A percentile compares a stretch with the other conserved stretches of the same genome.
These are phyloP conservation scores for Blastobotrys chiropterorum DNA, from an alignment of 805 yeast species.

Conservation along the genomic window DNA sequence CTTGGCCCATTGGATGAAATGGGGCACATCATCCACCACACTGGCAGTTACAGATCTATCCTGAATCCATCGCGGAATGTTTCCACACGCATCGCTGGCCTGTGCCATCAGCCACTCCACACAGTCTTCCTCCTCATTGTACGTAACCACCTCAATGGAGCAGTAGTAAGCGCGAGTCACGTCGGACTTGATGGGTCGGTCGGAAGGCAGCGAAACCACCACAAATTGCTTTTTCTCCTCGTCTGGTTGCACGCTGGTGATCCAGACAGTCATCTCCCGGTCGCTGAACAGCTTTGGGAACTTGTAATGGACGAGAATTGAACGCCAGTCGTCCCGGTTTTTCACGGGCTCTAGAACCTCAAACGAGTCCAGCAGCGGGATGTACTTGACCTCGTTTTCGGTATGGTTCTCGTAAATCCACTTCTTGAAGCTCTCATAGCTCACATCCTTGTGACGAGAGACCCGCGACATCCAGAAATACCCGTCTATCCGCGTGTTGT, in stretches of 20 bases:
- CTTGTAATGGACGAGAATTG: conserved; percentile 26
- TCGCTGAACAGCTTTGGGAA: conserved; percentile 31
- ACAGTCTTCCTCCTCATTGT: conserved; percentile 18
- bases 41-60: conserved; percentile 27
- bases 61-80: conserved; percentile 35
- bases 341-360: conserved; percentile 19
- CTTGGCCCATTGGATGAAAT: conserved; percentile 27
- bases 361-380: conserved; percentile 27
- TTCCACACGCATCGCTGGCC: conserved; percentile 36
- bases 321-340: conserved; percentile 20
- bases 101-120: conserved; percentile 37
- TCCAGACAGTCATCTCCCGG: conserved; percentile 34
- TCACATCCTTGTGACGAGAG: conserved; percentile 27
- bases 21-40: conserved; percentile 34
- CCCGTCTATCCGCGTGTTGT: conserved; percentile 19
- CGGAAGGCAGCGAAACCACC: conserved; percentile 33
- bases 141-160: conserved; percentile 32
- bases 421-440: conserved; percentile 25
- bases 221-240: conserved; percentile 27
- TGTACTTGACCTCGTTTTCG: conserved; percentile 34
- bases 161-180: conserved; percentile 29
- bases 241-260: conserved; percentile 25
- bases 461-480: conserved; percentile 35
- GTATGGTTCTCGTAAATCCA: conserved; percentile 34
- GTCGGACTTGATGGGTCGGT: conserved; percentile 15